Evolutionary conservation across 257 asterid species (phyloP), one percentile per base, ranked within the genome.

Genomic region (Echium plantagineum): DNA sequence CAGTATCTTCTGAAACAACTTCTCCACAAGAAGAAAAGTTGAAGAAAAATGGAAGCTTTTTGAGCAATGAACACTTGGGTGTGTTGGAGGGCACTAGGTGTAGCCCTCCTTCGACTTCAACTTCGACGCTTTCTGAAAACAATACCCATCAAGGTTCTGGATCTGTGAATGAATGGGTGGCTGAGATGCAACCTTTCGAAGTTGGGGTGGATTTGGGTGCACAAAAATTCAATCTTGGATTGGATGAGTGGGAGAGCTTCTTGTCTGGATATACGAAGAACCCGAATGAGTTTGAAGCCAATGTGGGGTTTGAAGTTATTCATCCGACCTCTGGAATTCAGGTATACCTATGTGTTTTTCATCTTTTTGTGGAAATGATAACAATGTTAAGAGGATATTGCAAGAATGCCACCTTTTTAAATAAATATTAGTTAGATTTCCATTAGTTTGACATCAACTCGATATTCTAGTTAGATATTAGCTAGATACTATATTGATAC

Each of bases 51-150:
- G 75, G 73, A 6, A 63, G 35, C 66, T 79, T 76, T 76, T 51
- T 72, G 5, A 57, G 64, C 31, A 74, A 69, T 60, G 89, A 82
- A 55, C 89, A 81, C 19, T 66, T 77, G 20, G 79, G 85, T 65
- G 79, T 79, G 55, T 64, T 82, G 72, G 89, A 79, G 30, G 71
- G 79, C 5, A 60, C 13, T n/a, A 53, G 57, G 28, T 16, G 80
- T 68, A 82, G 89, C 57, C 89, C 85, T 5, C 83, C 81, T 26
- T 82, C 83, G 46, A 80, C 86, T 55, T 77, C 83, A 9, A 74
- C 80, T 7, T 80, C 88, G 28, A 80, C 83, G 26, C 66, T 75
- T 24, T 74, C 87, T 52, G 66, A 63, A 9, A 63, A 57, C 30
- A 35, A 17, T 48, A 32, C 21, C 56, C 77, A 21, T 30, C 67